Evolutionary conservation across 2,329 filamentous ascomycete genomes (phyloP).

Genomic region (Cladophialophora bantiana): DNA sequence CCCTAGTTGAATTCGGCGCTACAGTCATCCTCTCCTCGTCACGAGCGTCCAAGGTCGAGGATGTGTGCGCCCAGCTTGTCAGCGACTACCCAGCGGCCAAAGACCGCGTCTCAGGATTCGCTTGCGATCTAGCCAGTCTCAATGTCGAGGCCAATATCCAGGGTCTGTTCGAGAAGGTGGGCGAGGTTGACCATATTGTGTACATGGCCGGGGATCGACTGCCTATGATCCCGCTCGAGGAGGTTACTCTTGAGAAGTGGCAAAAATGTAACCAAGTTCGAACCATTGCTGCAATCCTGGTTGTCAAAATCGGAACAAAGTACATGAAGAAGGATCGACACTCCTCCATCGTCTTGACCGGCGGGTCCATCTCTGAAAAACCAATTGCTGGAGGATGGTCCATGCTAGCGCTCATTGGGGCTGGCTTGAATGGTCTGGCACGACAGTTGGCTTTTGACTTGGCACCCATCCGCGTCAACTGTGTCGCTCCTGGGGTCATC

Average conservation of each 20-base stretch:
- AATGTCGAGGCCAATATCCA: conserved; percentile 58
- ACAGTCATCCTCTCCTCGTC: conserved; percentile 68
- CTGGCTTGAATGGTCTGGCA: conserved; percentile 61
- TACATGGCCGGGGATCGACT: conserved; percentile 63
- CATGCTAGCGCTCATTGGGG: conserved; percentile 57
- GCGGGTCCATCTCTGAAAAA: conserved; percentile 59
- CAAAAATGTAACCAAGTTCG: conserved; percentile 57
- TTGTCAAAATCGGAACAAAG: conserved; percentile 56
- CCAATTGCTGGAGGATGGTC: conserved; percentile 60
- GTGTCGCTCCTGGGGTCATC: conserved; percentile 64
- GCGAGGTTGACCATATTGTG: conserved; percentile 61
- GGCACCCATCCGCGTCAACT: conserved; percentile 68
- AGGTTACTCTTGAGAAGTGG: conserved; percentile 52
- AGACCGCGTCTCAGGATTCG: conserved; percentile 51
- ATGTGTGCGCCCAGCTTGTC: conserved; percentile 55
- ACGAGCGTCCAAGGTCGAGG: conserved; percentile 56
- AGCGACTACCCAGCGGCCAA: conserved; percentile 53
- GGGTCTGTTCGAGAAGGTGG: conserved; percentile 48
- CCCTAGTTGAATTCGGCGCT: conserved; percentile 62
- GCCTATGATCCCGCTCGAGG: conserved; percentile 49
- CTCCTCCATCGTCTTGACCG: conserved; percentile 64
- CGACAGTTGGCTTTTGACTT: conserved; percentile 68
- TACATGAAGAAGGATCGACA: conserved; percentile 53
- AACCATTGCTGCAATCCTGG: conserved; percentile 59
- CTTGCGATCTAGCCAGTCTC: conserved; percentile 57